Conservation (phyloP, 805 yeast genomes). For the Schizosaccharomyces lindneri region DNA sequence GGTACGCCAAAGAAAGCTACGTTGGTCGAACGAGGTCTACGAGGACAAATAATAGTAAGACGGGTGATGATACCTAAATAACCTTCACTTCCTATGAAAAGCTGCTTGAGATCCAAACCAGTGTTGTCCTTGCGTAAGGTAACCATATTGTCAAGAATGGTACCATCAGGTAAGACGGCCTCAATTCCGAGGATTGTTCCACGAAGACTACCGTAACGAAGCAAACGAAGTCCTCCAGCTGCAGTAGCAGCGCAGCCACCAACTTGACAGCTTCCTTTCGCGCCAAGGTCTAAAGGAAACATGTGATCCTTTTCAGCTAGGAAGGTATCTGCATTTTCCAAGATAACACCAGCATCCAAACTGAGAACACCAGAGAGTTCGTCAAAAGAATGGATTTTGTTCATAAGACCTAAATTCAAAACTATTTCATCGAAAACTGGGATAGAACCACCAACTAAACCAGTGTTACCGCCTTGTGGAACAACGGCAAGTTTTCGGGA, state of each 20-base stretch:
- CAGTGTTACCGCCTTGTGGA: slow-evolving; percentile 95
- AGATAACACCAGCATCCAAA: slow-evolving; percentile 72
- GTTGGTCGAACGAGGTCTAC: slow-evolving; percentile 63
- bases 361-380: slow-evolving; percentile 60
- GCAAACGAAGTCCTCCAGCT: slow-evolving; percentile 78
- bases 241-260: slow-evolving; percentile 91
- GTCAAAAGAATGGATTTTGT: slow-evolving; percentile 64
- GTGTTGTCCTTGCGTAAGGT: slow-evolving; percentile 84
- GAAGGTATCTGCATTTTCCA: slow-evolving; percentile 61
- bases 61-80: slow-evolving; percentile 80
- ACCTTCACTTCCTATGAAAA: slow-evolving; percentile 86
- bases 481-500: slow-evolving; percentile 57
- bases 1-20: slow-evolving; percentile 72
- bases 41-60: slow-evolving; percentile 68
- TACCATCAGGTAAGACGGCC: slow-evolving; percentile 80
- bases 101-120: slow-evolving; percentile 78
- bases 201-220: slow-evolving; percentile 78
- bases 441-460: slow-evolving; percentile 80
- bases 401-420: slow-evolving; percentile 41
- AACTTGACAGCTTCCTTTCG: slow-evolving; percentile 87
- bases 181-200: slow-evolving; percentile 80
- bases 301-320: slow-evolving; percentile 64
- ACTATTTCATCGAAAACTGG: slow-evolving; percentile 83
- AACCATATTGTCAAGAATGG: slow-evolving; percentile 52
- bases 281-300: slow-evolving; percentile 84